Evolutionary conservation across 371 early-diverging fungal genomes (phyloP).

Genomic region (Aphelidium insulamus): DNA sequence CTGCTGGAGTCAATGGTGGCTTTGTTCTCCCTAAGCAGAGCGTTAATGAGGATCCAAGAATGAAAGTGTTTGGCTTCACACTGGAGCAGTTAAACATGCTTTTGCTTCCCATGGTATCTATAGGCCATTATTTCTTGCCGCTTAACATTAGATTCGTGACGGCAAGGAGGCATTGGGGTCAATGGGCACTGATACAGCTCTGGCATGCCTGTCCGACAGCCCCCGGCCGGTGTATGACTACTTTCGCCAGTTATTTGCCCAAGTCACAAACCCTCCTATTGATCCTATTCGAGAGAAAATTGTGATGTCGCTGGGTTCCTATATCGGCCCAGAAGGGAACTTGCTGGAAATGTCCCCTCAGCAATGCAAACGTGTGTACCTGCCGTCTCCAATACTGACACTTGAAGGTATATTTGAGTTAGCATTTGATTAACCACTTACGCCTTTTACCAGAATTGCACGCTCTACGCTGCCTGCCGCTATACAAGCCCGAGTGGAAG

Average conservation of each 20-base stretch:
- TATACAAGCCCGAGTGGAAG: conserved; percentile 41
- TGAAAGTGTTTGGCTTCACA: conserved; percentile 73
- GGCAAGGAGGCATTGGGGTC: conserved; percentile 93
- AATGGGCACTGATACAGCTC: conserved; percentile 88
- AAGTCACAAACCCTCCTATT: conserved; percentile 91
- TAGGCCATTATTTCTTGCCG: neutral
- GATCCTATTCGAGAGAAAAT: conserved; percentile 94
- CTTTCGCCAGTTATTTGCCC: conserved; percentile 89
- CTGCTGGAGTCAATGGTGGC: too few species aligned
- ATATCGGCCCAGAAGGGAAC: conserved; percentile 85
- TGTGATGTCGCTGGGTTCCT: conserved; percentile 86
- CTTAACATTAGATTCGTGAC: conserved; percentile 15
- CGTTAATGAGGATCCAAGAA: conserved; percentile 48
- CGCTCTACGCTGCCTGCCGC: conserved; percentile 40
- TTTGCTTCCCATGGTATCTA: conserved; percentile 52
- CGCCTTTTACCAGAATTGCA: too few species aligned
- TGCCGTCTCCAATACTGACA: conserved; percentile 68
- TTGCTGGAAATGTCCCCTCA: conserved; percentile 51
- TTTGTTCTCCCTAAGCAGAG: neutral
- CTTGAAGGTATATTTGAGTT: too few species aligned
- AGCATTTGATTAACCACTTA: too few species aligned
- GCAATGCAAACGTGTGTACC: conserved; percentile 51
- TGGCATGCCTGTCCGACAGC: conserved; percentile 72
- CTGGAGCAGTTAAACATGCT: conserved; percentile 78
- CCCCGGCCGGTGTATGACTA: conserved; percentile 84